Evolutionary conservation across 305 asterid species (phyloP).

Genomic region (Fraxinus paxiana): DNA sequence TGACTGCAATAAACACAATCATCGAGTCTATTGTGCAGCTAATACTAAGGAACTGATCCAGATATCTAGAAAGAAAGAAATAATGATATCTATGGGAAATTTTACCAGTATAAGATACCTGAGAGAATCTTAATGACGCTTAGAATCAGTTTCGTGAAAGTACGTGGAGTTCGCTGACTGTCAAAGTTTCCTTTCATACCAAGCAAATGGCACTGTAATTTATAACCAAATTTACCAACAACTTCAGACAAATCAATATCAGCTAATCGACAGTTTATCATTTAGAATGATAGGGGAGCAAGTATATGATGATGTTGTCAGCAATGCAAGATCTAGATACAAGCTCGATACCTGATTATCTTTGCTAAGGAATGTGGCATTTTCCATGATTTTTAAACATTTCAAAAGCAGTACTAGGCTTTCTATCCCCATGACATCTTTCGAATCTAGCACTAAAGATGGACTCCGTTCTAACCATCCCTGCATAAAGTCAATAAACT

Average conservation of each 20-base stretch:
- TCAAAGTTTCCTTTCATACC: slow-evolving; percentile 70
- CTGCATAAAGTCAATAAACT: slow-evolving; percentile 41
- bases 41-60: background rate
- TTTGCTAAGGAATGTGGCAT: slow-evolving; percentile 79
- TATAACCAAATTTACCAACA: slow-evolving; percentile 17
- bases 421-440: slow-evolving; percentile 51
- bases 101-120: slow-evolving; percentile 42
- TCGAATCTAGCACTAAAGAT: slow-evolving; percentile 36
- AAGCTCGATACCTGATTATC: slow-evolving; percentile 68
- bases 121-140: slow-evolving; percentile 77
- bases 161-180: slow-evolving; percentile 60
- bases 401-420: slow-evolving; percentile 74
- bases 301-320: slow-evolving; percentile 2
- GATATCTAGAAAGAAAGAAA: background rate
- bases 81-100: background rate
- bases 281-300: background rate
- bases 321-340: slow-evolving; percentile 11
- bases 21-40: background rate
- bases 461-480: slow-evolving; percentile 63
- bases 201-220: slow-evolving; percentile 81
- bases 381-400: slow-evolving; percentile 94
- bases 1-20: slow-evolving; percentile 8
- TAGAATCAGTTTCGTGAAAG: slow-evolving; percentile 72
- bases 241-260: slow-evolving; percentile 4
- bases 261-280: background rate